Conservation (phyloP, 1,284 basidiomycete species). For the Hymenochaete sp. region DNA sequence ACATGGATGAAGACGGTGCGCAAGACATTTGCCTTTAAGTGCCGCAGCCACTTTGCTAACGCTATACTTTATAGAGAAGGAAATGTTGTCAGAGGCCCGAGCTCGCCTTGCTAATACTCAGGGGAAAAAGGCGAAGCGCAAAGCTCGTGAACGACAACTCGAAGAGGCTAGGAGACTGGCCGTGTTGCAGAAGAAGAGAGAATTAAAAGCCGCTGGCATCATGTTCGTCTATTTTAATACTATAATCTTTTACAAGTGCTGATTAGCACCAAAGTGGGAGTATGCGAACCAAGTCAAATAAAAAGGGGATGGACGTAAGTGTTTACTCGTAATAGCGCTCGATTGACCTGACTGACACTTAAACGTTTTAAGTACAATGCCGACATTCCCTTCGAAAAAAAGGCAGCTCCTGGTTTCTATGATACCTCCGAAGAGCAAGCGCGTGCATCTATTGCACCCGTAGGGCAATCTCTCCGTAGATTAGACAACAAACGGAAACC, state of each 20-base stretch:
- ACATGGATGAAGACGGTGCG: slow-evolving; percentile 98
- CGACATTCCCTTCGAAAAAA: slow-evolving; percentile 98
- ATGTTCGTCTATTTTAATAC: slow-evolving; percentile 48
- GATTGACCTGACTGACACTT: slow-evolving; percentile 10
- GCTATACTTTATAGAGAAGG: slow-evolving; percentile 69
- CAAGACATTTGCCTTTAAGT: slow-evolving; percentile 11
- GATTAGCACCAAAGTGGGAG: slow-evolving; percentile 28
- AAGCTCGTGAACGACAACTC: slow-evolving; percentile 91
- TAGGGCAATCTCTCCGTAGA: slow-evolving; percentile 84
- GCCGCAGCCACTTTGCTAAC: slow-evolving; percentile 10
- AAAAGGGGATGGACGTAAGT: slow-evolving; percentile 93
- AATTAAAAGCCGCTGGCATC: slow-evolving; percentile 96
- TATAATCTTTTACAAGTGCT: slow-evolving; percentile 15
- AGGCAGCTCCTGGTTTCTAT: slow-evolving; percentile 92
- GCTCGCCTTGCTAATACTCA: slow-evolving; percentile 98
- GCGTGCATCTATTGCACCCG: slow-evolving; percentile 79
- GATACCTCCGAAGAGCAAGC: slow-evolving; percentile 93
- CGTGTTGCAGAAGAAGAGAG: slow-evolving; percentile 95
- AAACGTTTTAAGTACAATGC: slow-evolving; percentile 74
- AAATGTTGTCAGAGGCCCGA: slow-evolving; percentile 98
- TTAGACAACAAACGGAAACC: slow-evolving; percentile 90
- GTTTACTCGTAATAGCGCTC: slow-evolving; percentile 5
- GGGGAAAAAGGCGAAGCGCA: slow-evolving; percentile 98
- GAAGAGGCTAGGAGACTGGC: slow-evolving; percentile 94
- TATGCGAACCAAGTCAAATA: slow-evolving; percentile 86